Evolutionary conservation across 345 rosid genomes (phyloP), one percentile per base, ranked within the genome.

Genomic region (Hypericum perforatum): DNA sequence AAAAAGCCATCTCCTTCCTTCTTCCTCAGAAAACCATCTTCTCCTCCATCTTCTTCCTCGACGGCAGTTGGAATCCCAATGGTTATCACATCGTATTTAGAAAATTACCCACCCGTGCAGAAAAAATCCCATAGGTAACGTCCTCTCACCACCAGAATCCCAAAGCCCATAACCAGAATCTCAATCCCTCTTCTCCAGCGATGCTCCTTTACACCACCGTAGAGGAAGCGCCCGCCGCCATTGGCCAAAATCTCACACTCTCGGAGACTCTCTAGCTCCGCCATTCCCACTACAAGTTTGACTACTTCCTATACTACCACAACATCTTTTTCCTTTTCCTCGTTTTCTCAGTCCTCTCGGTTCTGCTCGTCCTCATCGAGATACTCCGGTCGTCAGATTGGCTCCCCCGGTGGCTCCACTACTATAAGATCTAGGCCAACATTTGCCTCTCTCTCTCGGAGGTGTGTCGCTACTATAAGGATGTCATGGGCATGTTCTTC

Each of bases 371-470:
- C 1, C 53, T 80, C 60, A 41, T 76, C 16, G 86, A 81, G 65
- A 40, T 74, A 41, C 39, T 69, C 70, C 78, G 78, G 62, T 76
- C 82, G 56, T 63, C 70, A 29, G 72, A 71, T 45, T n/a, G n/a
- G n/a, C n/a, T n/a, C n/a, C n/a, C n/a, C n/a, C n/a, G n/a, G n/a
- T n/a, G n/a, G n/a, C 60, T 90, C 43, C 78, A 76, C 40, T 64
- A 64, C 57, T 72, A 76, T 74, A 90, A 90, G 86, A 86, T 90
- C 76, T 96, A 90, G 67, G 91, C 96, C 16, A 90, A 90, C 60
- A 94, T 84, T 11, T 62, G 64, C 48, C 45, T 78, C 53, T 73
- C 98, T 1, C 42, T 62, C 0, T 51, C 81, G 2, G 95, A 91
- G 39, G 81, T 82, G 73, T 41, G 81, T 45, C 49, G 37, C 11